phyloP scores from a whole-genome alignment of 225 moss, liverwort and hornwort species.

The Antitrichia curtipendula region DNA sequence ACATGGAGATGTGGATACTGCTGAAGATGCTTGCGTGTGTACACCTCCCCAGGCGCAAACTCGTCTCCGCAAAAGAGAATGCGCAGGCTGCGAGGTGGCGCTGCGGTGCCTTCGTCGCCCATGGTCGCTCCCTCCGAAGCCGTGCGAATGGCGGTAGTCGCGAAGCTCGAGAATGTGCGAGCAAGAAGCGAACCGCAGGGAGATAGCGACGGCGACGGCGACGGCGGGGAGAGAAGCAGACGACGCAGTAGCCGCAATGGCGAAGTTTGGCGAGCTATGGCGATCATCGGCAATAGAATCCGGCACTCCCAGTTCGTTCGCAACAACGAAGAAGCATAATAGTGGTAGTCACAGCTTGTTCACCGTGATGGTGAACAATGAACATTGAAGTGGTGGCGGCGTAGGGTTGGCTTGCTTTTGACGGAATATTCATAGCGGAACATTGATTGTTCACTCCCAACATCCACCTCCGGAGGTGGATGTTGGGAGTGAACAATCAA shows the following conservation, averaged over 20 bases:
- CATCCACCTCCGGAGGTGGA: too few relatives aligned
- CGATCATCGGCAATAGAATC: neutral
- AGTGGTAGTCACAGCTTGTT: too few relatives aligned
- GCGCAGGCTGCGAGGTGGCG: neutral
- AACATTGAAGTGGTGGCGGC: too few relatives aligned
- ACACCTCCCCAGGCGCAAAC: neutral
- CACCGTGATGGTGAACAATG: too few relatives aligned
- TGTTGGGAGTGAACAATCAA: too few relatives aligned
- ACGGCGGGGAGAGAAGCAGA: neutral
- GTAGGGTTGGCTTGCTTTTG: too few relatives aligned
- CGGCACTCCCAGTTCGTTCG: neutral
- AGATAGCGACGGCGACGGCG: neutral
- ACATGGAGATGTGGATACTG: slow-evolving; percentile 18
- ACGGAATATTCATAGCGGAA: too few relatives aligned
- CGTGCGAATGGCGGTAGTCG: neutral
- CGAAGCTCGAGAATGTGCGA: neutral
- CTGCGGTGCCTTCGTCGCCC: neutral
- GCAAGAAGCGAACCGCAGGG: neutral
- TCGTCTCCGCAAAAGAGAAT: slow-evolving; percentile 35
- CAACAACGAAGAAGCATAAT: neutral
- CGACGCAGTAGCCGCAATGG: neutral
- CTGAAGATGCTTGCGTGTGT: slow-evolving; percentile 14
- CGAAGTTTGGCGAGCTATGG: neutral
- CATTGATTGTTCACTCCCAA: too few relatives aligned
- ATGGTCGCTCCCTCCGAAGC: neutral